Evolutionary conservation across 306 rosid genomes (phyloP).

Genomic region (Sindora glabra): DNA sequence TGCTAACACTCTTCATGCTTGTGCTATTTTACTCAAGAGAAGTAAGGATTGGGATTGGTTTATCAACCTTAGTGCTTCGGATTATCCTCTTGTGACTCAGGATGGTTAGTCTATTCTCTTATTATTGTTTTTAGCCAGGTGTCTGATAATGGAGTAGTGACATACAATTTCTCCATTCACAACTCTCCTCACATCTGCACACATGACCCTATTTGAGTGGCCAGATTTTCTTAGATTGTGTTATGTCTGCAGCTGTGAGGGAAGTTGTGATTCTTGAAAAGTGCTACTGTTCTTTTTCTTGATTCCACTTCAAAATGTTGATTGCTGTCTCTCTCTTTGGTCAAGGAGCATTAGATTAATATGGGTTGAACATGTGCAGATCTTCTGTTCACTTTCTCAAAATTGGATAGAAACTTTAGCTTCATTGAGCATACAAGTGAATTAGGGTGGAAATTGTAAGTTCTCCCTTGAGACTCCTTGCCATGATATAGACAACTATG

Average conservation of each 20-base stretch:
- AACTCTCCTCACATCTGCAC: no score
- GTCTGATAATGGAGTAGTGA: no score
- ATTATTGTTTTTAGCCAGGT: not conserved
- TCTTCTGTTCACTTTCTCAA: conserved; percentile 55
- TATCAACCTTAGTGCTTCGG: conserved; percentile 97
- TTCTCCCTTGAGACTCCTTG: not conserved
- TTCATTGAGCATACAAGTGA: conserved; percentile 92
- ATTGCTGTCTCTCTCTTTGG: no score
- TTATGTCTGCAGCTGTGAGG: no score
- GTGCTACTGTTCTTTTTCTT: no score
- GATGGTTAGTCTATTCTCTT: conserved; percentile 60
- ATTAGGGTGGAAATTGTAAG: conserved; percentile 90
- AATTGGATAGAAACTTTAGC: conserved; percentile 51
- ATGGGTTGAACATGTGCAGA: conserved; percentile 37
- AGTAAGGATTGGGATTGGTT: conserved; percentile 97
- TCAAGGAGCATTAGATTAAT: no score
- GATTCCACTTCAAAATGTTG: no score
- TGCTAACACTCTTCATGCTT: conserved; percentile 92
- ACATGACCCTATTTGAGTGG: no score
- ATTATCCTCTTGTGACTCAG: conserved; percentile 92
- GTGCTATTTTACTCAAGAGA: conserved; percentile 82
- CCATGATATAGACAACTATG: not conserved
- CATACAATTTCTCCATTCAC: no score
- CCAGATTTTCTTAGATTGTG: no score
- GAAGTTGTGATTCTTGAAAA: no score